Conservation (phyloP, 192 early-diverging fungal genomes). For the Kickxella alabastrina region DNA sequence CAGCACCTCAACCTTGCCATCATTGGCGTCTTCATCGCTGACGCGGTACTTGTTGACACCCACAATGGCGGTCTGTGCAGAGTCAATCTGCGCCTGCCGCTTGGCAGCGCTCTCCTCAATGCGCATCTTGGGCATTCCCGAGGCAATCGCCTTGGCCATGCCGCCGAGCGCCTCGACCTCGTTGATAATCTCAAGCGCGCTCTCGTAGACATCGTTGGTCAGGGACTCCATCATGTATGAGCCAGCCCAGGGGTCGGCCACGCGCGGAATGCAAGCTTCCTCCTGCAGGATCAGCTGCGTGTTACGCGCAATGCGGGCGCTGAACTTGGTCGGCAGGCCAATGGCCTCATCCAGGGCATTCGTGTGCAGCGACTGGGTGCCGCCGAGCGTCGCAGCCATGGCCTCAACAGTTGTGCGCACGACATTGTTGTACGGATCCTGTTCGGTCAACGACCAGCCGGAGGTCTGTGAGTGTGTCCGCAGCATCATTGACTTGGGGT, state of each 20-base stretch:
- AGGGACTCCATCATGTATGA: conserved; percentile 92
- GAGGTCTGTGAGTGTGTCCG: conserved; percentile 90
- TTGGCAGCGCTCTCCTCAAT: conserved; percentile 87
- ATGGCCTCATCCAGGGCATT: conserved; percentile 90
- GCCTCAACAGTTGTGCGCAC: conserved; percentile 85
- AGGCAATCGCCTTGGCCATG: conserved; percentile 86
- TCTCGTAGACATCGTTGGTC: conserved; percentile 74
- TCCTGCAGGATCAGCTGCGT: conserved; percentile 88
- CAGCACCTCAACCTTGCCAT: conserved; percentile 57
- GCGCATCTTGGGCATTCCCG: conserved; percentile 83
- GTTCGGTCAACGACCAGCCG: conserved; percentile 88
- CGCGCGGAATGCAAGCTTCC: conserved; percentile 82
- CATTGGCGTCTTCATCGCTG: conserved; percentile 56
- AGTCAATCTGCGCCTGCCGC: conserved; percentile 86
- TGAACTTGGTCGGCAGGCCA: conserved; percentile 79
- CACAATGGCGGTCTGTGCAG: conserved; percentile 79
- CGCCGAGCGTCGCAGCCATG: conserved; percentile 87
- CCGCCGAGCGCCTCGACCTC: conserved; percentile 84
- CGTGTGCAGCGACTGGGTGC: conserved; percentile 91
- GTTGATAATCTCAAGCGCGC: conserved; percentile 64
- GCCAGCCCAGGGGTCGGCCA: conserved; percentile 89
- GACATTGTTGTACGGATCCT: conserved; percentile 90
- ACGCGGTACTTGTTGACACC: conserved; percentile 88
- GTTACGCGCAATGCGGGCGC: conserved; percentile 84
- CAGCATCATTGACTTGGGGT: conserved; percentile 72